Evolutionary conservation across 345 rosid species (phyloP), one percentile per base, ranked within the genome.

Genomic region (Eucalyptus regnans): DNA sequence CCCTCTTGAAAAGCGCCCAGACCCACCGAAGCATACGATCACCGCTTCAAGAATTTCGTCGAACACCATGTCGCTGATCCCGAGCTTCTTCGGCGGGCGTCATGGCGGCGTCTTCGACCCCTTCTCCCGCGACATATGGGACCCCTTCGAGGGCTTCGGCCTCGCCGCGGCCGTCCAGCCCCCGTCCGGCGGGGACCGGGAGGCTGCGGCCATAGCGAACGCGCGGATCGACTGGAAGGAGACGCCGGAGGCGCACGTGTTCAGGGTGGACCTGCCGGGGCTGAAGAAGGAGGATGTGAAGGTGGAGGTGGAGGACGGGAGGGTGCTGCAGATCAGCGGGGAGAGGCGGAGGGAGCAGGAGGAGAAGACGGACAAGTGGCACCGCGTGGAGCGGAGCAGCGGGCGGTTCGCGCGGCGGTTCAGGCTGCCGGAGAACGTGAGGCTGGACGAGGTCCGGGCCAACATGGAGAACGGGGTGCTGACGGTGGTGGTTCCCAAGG

Each of bases 261-360:
- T 90, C 86, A 62, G 49, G 60, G 93, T 86, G 20, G 93, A 91
- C 50, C 87, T 90, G 12, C 90, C 93, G 6, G 91, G 93, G 50
- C 66, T 91, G 37, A 90, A 85, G 89, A 91, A 91, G 87, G 91
- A 90, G 86, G 91, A 89, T 33, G 91, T 91, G 86, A 91, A 91
- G 85, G 91, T 91, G 37, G 91, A 91, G 89, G 89, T 91, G 44
- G 93, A 91, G 80, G 93, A 91, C 54, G 90, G 90, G 12, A 90
- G 90, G 46, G 85, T 91, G 37, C 52, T 91, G 60, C 89, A 89
- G 86, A 90, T 90, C 81, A 90, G 90, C 50, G 91, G 93, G 12
- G 91, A 91, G 86, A 90, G 87, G 76, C 51, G 88, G 48, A 64
- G 87, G 43, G 93, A 92, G 83, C 52, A 88, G 86, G 93, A 90